These are phyloP conservation scores for Tetraselmis striata DNA, from an alignment of 139 green algal genomes.

Conservation along the genomic window DNA sequence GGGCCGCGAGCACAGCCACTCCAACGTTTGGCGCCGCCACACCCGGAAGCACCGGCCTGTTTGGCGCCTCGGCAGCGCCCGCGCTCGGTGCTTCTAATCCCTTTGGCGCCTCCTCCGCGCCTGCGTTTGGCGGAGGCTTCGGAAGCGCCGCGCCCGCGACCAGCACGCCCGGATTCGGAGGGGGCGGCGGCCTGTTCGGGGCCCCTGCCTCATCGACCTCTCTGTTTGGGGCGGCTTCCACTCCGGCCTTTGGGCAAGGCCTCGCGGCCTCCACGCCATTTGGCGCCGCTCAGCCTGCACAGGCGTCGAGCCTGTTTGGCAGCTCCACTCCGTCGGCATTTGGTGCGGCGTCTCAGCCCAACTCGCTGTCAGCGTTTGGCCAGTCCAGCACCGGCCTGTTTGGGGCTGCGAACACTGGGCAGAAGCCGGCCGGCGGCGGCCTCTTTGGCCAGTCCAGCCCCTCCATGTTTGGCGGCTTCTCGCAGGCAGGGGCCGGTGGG, in stretches of 20 bases:
- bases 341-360: slow-evolving; percentile 10
- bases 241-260: slow-evolving; percentile 9
- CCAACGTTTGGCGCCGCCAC: neutral
- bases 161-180: neutral
- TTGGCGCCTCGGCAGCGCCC: slow-evolving; percentile 12
- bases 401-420: slow-evolving; percentile 15
- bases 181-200: slow-evolving; percentile 8
- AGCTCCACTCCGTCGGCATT: slow-evolving; percentile 19
- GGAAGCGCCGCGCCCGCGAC: neutral
- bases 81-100: slow-evolving; percentile 4
- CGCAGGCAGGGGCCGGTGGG: neutral
- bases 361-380: slow-evolving; percentile 21
- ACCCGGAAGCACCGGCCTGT: slow-evolving; percentile 9
- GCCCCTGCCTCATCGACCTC: neutral
- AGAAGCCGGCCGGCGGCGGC: neutral
- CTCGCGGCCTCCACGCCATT: slow-evolving; percentile 13
- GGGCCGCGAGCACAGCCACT: slow-evolving; percentile 5
- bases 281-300: slow-evolving; percentile 13
- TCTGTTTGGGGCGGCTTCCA: slow-evolving; percentile 7
- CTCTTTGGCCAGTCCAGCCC: slow-evolving; percentile 5
- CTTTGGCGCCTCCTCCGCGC: slow-evolving; percentile 18
- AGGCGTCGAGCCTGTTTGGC: slow-evolving; percentile 25
- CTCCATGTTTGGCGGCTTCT: slow-evolving; percentile 21
- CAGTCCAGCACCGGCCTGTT: slow-evolving; percentile 21
- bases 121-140: slow-evolving; percentile 3